Evolutionary conservation across 148 eudicot species (phyloP), one percentile per base, ranked within the genome.

Genomic region (Pouteria glomerata): DNA sequence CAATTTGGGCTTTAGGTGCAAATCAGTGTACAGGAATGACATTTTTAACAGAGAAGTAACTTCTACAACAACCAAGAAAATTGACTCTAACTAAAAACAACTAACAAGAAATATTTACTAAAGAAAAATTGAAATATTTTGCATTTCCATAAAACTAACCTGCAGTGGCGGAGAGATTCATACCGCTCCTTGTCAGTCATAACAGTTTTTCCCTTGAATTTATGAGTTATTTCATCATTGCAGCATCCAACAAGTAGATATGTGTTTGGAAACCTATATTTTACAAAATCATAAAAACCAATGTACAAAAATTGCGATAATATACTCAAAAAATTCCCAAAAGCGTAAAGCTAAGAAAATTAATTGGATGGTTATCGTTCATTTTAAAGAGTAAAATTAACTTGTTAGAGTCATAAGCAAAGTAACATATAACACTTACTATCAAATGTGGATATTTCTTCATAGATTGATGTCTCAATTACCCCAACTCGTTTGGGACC

Each of bases 91-190:
- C 69, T 24, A 66, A 45, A 44, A 18, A 1, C 39, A 13, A 63
- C 34, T 1, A 66, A 45, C 33, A 16, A 8, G 23, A 5, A 13
- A 31, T 14, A 45, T 1, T 16, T 47, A 3, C n/a, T 7, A 16
- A 44, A 15, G 11, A 39, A 1, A 62, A 41, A 23, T 23, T 39
- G 50, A 14, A 39, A 12, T 21, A 41, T 63, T 63, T 12, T 2
- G 51, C 18, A 39, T 52, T 21, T 8, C 53, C 15, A 33, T 47
- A 41, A 51, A 69, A 83, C 84, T 39, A 37, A 89, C 90, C 70
- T 89, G 93, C 93, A 89, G 69, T 89, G 93, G 58, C 93, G 85
- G 53, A 89, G 90, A 56, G 93, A 89, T 77, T 89, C 93, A 56
- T 83, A 89, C 26, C 93, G 88, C 78, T 89, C 93, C 55, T 60